Base-by-base conservation (phyloP, 352 stramenopile species). In the Nothophytophthora sp. region DNA sequence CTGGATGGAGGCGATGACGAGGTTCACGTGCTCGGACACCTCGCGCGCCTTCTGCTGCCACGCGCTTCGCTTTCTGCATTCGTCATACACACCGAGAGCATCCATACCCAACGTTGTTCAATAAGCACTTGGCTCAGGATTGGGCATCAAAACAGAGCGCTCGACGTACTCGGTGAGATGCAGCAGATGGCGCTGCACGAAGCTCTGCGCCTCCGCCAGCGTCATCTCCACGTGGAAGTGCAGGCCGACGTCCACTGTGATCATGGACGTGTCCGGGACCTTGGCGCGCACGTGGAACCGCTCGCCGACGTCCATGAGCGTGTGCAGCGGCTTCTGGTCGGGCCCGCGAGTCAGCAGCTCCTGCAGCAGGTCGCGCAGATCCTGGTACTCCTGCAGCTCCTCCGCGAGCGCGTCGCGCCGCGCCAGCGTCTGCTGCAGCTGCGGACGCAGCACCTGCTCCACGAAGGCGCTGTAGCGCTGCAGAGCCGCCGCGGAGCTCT, bases 191-290 rank as follows among this genome's bases (percentile, higher is more conserved):
- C 51, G 50, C 28, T 67, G 49, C 37, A 89, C 74, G 55, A 90
- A 92, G 5, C 24, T 37, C 27, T 64, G 59, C 20, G 82, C 82
- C 50, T 92, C 82, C 1, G 55, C 19, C 5, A 86, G 50, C 16
- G 79, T 89, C 81, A 92, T 92, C 57, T 92, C 79, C 34, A 76
- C 79, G 60, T 90, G 76, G 48, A 90, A 89, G 44, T 85, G 70
- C 18, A 92, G 76, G 0, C 81, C 81, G 24, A 92, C 63, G 45
- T 89, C 81, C 19, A 92, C 73, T 5, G 61, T 85, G 23, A 92
- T 70, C 20, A 84, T 66, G 16, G 72, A 72, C 54, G 72, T 58
- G 55, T 90, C 71, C 0, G 52, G 13, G 28, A 89, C 69, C 52
- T 92, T 90, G 28, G 81, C 68, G 38, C 76, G 82, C 47, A 92